Conservation (phyloP, 306 rosid species). For the Datisca glomerata region DNA sequence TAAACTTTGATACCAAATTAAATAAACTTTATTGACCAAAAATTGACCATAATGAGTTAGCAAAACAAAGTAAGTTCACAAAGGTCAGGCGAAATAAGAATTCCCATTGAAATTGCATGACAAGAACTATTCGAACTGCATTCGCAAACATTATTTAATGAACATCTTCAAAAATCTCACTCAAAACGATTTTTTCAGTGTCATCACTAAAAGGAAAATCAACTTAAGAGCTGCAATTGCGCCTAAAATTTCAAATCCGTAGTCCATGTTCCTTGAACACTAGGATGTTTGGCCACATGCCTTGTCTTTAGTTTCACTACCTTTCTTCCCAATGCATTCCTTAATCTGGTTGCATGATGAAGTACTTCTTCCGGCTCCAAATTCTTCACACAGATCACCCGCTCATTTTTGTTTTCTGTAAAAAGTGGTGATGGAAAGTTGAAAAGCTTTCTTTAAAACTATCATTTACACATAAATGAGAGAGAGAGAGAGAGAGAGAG, state of each 20-base stretch:
- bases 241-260: slow-evolving; percentile 53
- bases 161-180: too few relatives aligned
- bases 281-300: slow-evolving; percentile 71
- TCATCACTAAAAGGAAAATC: too few relatives aligned
- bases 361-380: slow-evolving; percentile 70
- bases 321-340: slow-evolving; percentile 87
- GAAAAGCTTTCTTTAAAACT: slow-evolving; percentile 2
- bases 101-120: too few relatives aligned
- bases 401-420: slow-evolving; percentile 57
- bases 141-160: too few relatives aligned
- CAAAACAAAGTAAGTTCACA: too few relatives aligned
- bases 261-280: slow-evolving; percentile 95
- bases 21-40: too few relatives aligned
- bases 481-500: not conserved
- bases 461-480: not conserved
- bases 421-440: not conserved
- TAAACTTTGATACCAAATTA: too few relatives aligned
- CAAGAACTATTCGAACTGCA: too few relatives aligned
- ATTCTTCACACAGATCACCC: slow-evolving; percentile 77
- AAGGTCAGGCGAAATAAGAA: too few relatives aligned
- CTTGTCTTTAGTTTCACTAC: slow-evolving; percentile 82
- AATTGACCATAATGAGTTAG: too few relatives aligned
- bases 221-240: too few relatives aligned
- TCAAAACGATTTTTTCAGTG: too few relatives aligned
- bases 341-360: slow-evolving; percentile 51